A percentile compares a stretch with the other conserved stretches of the same genome.
These are phyloP conservation scores for Solanum sparsipilum DNA, from an alignment of 257 asterid species.

Conservation along the genomic window DNA sequence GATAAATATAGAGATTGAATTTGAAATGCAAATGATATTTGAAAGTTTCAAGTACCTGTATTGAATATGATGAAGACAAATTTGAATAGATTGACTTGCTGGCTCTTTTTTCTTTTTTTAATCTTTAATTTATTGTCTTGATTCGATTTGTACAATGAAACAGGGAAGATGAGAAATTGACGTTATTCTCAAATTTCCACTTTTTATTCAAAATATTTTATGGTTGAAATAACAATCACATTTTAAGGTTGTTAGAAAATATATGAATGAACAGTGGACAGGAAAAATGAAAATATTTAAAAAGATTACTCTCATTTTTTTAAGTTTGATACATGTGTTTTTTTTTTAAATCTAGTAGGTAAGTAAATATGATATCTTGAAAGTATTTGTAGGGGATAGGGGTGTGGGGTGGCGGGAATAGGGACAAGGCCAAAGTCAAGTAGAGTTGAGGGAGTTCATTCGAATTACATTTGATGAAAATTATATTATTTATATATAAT, in stretches of 20 bases:
- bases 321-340: too few species aligned
- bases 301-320: background rate
- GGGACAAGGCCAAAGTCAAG: background rate
- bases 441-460: accelerated
- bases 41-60: background rate
- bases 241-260: background rate
- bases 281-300: background rate
- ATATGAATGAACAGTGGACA: background rate
- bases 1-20: background rate
- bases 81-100: background rate
- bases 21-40: background rate
- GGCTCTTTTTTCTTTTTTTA: background rate
- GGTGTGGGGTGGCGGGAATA: background rate
- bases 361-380: background rate
- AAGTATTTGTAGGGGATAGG: too few species aligned
- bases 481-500: too few species aligned
- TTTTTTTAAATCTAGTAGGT: too few species aligned
- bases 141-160: background rate
- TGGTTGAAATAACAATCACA: background rate
- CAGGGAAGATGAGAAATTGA: background rate
- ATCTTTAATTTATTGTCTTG: background rate
- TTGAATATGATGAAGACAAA: background rate
- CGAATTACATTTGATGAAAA: accelerated
- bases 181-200: background rate
- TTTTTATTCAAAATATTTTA: background rate